These are phyloP conservation scores for Pleurotus cornucopiae DNA, from an alignment of 768 basidiomycete genomes.

Conservation along the genomic window DNA sequence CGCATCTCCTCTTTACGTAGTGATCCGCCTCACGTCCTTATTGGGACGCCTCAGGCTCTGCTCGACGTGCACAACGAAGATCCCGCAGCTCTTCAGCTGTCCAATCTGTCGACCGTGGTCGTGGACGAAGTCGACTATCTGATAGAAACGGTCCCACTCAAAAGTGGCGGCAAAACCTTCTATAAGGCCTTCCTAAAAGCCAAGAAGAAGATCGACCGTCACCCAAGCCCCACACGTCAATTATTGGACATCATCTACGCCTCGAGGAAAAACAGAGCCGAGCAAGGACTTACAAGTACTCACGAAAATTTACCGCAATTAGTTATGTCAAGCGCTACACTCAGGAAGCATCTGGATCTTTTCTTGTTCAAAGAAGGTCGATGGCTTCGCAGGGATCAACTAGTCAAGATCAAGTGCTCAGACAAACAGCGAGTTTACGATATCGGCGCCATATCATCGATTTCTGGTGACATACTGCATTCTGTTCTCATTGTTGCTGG, in stretches of 20 bases:
- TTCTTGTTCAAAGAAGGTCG: slow-evolving; percentile 53
- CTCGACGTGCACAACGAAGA: slow-evolving; percentile 49
- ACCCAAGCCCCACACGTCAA: slow-evolving; percentile 55
- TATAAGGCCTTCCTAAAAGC: slow-evolving; percentile 30
- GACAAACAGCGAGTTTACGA: slow-evolving; percentile 9
- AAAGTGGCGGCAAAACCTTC: slow-evolving; percentile 32
- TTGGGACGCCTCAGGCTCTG: slow-evolving; percentile 68
- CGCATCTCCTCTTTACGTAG: slow-evolving; percentile 34
- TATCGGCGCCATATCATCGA: background rate
- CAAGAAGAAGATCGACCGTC: slow-evolving; percentile 39
- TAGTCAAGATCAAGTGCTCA: slow-evolving; percentile 34
- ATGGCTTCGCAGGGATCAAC: slow-evolving; percentile 47
- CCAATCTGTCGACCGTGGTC: slow-evolving; percentile 50
- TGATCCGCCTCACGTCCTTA: slow-evolving; percentile 60
- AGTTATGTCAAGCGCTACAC: slow-evolving; percentile 68
- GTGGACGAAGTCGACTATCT: slow-evolving; percentile 79
- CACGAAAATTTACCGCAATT: slow-evolving; percentile 44
- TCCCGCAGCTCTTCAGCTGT: slow-evolving; percentile 38
- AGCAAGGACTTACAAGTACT: background rate
- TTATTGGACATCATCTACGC: slow-evolving; percentile 57
- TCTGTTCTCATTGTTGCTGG: slow-evolving; percentile 60
- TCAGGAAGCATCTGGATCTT: slow-evolving; percentile 49
- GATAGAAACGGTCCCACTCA: slow-evolving; percentile 48
- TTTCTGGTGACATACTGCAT: slow-evolving; percentile 33
- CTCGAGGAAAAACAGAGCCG: slow-evolving; percentile 21